Evolutionary conservation across 2,329 filamentous ascomycete genomes (phyloP).

Genomic region (Colletotrichum sp.): DNA sequence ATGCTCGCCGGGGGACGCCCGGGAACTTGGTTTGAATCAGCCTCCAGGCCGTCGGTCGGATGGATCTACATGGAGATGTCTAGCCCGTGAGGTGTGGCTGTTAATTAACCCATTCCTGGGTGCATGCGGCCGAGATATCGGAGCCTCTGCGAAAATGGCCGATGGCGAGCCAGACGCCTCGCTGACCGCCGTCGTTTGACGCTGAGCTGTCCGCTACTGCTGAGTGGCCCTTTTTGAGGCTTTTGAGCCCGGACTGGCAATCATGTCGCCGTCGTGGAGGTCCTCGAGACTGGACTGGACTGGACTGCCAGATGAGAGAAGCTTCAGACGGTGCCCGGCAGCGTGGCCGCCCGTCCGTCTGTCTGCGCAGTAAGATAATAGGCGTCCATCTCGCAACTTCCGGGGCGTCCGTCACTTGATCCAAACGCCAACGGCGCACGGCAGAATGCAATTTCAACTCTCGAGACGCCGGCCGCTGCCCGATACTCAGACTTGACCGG

Average conservation of each 20-base stretch:
- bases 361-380: neutral
- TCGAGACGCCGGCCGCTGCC: constrained; percentile 7
- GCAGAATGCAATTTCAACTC: constrained; percentile 3
- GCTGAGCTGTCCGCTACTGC: neutral
- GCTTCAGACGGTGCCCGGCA: neutral
- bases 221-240: neutral
- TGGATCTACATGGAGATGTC: neutral
- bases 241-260: neutral
- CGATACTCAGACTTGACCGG: constrained; percentile 11
- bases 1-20: neutral
- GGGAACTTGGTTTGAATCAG: neutral
- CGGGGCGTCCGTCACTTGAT: constrained; percentile 6
- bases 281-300: neutral
- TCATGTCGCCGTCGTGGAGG: neutral
- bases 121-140: constrained; percentile 4
- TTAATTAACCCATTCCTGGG: constrained; percentile 6
- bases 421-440: constrained; percentile 17
- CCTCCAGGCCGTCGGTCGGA: neutral
- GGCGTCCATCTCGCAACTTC: neutral
- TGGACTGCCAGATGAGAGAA: neutral
- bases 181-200: constrained; percentile 1
- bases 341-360: neutral
- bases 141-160: constrained; percentile 8
- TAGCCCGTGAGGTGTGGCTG: neutral
- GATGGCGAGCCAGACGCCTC: neutral